These are phyloP conservation scores for Orbilia blumenaviensis DNA, from an alignment of 2,329 filamentous ascomycete genomes.

Conservation along the genomic window DNA sequence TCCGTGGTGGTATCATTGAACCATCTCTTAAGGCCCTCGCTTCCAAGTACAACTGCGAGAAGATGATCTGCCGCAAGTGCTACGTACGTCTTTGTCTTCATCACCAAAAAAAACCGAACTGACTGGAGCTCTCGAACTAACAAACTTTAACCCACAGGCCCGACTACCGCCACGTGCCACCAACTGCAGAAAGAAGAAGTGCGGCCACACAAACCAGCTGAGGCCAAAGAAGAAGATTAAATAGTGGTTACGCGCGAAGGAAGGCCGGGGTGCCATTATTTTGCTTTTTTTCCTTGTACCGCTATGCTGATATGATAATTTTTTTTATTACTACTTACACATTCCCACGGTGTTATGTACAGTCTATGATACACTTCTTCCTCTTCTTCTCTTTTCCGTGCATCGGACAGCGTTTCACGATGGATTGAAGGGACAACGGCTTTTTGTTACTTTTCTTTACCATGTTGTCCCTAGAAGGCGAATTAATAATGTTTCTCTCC, in stretches of 20 bases:
- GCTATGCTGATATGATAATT: constrained; percentile 50
- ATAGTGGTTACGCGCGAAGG: constrained; percentile 64
- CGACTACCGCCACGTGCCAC: constrained; percentile 97
- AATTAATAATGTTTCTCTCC: constrained; percentile 5
- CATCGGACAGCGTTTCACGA: background rate
- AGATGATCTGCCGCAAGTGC: constrained; percentile 99
- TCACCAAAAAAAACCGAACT: background rate
- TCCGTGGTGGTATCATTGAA: constrained; percentile 99
- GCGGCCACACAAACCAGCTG: constrained; percentile 99
- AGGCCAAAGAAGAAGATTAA: constrained; percentile 99
- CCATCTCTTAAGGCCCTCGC: constrained; percentile 97
- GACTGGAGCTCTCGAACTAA: background rate
- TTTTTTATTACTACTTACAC: constrained; percentile 27
- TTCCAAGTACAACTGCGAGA: constrained; percentile 99
- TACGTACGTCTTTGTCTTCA: constrained; percentile 71
- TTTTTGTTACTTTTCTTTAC: background rate
- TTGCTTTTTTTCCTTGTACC: constrained; percentile 29
- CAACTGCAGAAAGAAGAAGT: constrained; percentile 99
- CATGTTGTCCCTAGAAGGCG: background rate
- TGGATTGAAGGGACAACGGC: background rate
- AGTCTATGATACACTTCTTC: constrained; percentile 52
- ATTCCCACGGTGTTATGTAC: constrained; percentile 53
- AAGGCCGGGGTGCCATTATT: constrained; percentile 36
- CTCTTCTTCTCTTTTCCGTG: background rate
- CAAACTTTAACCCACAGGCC: constrained; percentile 62